Evolutionary conservation across 139 green algal species (phyloP), one percentile per base, ranked within the genome.

Genomic region (Coelastrella sp.): DNA sequence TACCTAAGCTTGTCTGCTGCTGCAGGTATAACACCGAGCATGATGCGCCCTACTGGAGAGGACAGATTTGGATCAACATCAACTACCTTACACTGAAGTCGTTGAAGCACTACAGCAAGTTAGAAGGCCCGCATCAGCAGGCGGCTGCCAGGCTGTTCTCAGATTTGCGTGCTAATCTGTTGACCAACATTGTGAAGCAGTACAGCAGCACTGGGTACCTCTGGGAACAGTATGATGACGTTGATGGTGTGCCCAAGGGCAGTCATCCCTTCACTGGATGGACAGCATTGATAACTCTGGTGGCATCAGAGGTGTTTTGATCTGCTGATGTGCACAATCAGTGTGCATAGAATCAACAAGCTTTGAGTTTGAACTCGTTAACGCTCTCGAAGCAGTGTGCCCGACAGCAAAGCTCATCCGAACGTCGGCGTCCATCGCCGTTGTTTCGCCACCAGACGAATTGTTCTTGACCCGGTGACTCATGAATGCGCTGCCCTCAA

Each of bases 201-300:
- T 98, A 98, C 88, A 13, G 72, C 0, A 37, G 30, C 3, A 93
- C 85, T 0, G 95, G 95, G 2, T 98, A 94, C 83, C 41, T 99
- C 27, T 99, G 92, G 89, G 96, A 99, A 89, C 92, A 98, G 63
- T 98, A 98, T 62, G 88, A 96, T 74, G 95, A 98, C 45, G 50
- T 37, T 0, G 89, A 72, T 35, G 96, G 95, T 0, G 32, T 81
- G 5, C 96, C 96, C 0, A 94, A 91, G 75, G 96, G 96, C 48
- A 94, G 88, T 21, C 96, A 98, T 79, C 96, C 96, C 0, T 99
- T 99, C 88, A 99, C 95, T 8, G 96, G 96, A 2, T 99, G 96
- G 96, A 98, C 96, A 37, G 93, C 95, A 19, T 86, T 99, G 40
- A 21, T 99, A 0, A 90, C 94, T 2, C 87, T 99, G 2, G 93